A percentile compares a stretch with the other conserved stretches of the same genome.
Conservation (phyloP, 2,329 filamentous ascomycete species). For the Apiospora rasikravindrae region DNA sequence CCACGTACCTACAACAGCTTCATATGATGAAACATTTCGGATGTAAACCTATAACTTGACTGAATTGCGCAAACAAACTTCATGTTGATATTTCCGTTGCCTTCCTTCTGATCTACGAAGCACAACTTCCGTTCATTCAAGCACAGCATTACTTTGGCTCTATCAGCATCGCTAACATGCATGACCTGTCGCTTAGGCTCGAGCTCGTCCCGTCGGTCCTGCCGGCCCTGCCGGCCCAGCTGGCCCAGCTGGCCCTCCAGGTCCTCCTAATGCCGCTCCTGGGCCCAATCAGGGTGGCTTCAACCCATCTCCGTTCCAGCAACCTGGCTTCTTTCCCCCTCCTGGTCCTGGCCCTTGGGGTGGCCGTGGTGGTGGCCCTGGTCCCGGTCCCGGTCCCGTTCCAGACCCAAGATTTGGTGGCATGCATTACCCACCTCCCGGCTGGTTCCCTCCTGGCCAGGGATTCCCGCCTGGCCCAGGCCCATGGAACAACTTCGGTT, state of each 20-base stretch:
- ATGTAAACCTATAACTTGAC: slow-evolving; percentile 87
- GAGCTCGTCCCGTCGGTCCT: slow-evolving; percentile 41
- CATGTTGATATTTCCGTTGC: slow-evolving; percentile 99
- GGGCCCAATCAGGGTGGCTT: slow-evolving; percentile 45
- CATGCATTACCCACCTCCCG: slow-evolving; percentile 79
- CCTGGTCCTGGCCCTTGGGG: slow-evolving; percentile 62
- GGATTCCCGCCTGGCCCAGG: slow-evolving; percentile 72
- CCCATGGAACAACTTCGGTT: slow-evolving; percentile 62
- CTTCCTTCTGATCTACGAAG: slow-evolving; percentile 89
- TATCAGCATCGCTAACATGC: background rate
- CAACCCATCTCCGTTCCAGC: slow-evolving; percentile 50
- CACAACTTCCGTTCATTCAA: slow-evolving; percentile 26
- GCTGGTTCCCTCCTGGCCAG: slow-evolving; percentile 81
- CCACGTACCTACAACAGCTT: slow-evolving; percentile 36
- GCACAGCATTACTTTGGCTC: background rate
- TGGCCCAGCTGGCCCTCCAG: slow-evolving; percentile 27
- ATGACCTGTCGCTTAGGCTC: slow-evolving; percentile 38
- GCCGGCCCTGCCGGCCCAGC: slow-evolving; percentile 28
- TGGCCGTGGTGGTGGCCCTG: slow-evolving; percentile 50
- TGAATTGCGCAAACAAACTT: slow-evolving; percentile 90
- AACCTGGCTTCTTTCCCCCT: slow-evolving; percentile 54
- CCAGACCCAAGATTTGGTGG: slow-evolving; percentile 70
- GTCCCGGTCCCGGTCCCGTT: slow-evolving; percentile 65
- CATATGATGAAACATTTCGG: slow-evolving; percentile 94
- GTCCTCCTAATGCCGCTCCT: slow-evolving; percentile 28